Percentiles rank a stretch among this genome's conserved stretches.
Conservation (phyloP, 2,329 filamentous ascomycete genomes). For the Aspergillus oerlinghausenensis region DNA sequence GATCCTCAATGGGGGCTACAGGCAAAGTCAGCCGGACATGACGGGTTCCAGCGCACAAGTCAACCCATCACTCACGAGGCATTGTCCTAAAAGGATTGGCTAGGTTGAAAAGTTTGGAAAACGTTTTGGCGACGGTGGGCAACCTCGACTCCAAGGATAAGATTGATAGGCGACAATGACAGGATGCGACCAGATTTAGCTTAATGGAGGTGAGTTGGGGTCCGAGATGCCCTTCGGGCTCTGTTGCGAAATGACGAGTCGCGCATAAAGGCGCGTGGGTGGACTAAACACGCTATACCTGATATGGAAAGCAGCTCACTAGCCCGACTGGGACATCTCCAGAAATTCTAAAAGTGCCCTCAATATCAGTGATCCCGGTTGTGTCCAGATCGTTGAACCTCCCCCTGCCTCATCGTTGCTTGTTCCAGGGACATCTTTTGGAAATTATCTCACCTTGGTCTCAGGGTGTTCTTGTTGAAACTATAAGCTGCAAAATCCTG, state of each 20-base stretch:
- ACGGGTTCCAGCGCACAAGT: conserved; percentile 7
- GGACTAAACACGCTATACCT: conserved; percentile 30
- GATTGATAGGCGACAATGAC: background rate
- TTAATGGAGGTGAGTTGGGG: background rate
- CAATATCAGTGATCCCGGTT: conserved; percentile 14
- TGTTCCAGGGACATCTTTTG: background rate
- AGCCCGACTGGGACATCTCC: conserved; percentile 30
- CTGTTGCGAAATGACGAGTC: conserved; percentile 12
- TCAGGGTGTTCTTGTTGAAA: background rate
- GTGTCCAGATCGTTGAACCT: conserved; percentile 10
- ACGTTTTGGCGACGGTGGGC: conserved; percentile 25
- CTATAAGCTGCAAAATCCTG: conserved; percentile 12
- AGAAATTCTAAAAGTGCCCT: conserved; percentile 29
- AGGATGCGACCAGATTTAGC: background rate
- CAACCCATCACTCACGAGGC: conserved; percentile 36
- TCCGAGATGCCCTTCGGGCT: conserved; percentile 1
- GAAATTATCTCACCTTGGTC: background rate
- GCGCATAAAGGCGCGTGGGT: conserved; percentile 27
- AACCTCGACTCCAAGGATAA: background rate
- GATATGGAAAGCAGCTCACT: conserved; percentile 37
- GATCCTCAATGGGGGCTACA: conserved; percentile 28
- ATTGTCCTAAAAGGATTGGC: conserved; percentile 24
- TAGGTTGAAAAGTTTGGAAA: conserved; percentile 24
- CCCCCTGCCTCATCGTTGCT: background rate
- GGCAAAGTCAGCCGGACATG: conserved; percentile 10